Base-by-base conservation (phyloP, 345 rosid genomes). In the Aethionema arabicum region DNA sequence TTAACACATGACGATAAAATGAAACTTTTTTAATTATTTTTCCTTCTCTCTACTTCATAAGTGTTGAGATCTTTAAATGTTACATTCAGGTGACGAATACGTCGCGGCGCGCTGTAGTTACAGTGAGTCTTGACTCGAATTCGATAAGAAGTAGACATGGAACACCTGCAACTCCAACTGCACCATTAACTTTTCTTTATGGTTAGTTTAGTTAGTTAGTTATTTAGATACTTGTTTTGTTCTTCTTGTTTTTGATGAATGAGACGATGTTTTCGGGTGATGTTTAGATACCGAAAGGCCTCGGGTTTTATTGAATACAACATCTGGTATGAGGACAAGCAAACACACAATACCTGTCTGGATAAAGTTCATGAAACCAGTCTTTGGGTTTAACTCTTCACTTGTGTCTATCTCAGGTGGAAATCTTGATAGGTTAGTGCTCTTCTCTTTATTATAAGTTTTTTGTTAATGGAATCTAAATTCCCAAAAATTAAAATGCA, bases 341-440 rank as follows among this genome's bases (percentile, higher is more conserved):
- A 74, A 80, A 56, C 80, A 77, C 67, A 69, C 53, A 46, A 75
- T 92, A 54, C 78, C 86, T 13, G 53, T 87, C 44, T 78, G 75
- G 32, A 80, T 92, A 27, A 85, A 82, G 61, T 89, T 92, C 76
- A 60, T 62, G 77, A 85, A 92, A 78, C 96, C 96, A 11, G 91
- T 89, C 14, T 85, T 85, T 61, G 89, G 85, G 12, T 89, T 89
- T 75, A 92, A 89, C 59, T 82, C 95, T n/a, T 84, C 96, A 13
- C 62, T 69, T 60, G 58, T 89, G 69, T 77, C 87, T 21, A 74
- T 89, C 73, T 82, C 87, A 0, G 95, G 96, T 44, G 98, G 96
- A 6, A 78, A 69, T 72, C 69, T 92, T 79, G 80, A 71, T 70
- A 87, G 93, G 98, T 78, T 72, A 78, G 91, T 65, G 36, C 32